phyloP scores from a whole-genome alignment of 1,284 basidiomycete genomes.

The Mycosarcoma mackinlayi region DNA sequence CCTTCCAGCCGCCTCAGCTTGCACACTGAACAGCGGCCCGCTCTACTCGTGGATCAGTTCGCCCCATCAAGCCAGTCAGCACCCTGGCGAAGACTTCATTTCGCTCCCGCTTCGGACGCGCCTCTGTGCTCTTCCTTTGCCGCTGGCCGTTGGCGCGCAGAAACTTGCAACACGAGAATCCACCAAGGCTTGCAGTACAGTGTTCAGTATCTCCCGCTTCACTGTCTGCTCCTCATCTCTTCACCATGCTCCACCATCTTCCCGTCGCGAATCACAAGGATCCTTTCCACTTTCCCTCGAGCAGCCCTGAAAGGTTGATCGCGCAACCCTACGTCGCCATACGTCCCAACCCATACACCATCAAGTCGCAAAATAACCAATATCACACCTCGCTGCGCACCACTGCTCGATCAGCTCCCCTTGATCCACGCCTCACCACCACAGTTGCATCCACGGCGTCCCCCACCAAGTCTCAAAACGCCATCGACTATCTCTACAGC shows the following conservation, averaged over 20 bases:
- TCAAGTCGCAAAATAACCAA: slow-evolving; percentile 33
- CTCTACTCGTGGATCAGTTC: too few species aligned
- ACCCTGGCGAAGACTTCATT: slow-evolving; percentile 26
- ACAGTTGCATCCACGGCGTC: not conserved
- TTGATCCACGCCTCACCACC: slow-evolving; percentile 12
- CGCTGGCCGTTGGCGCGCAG: not conserved
- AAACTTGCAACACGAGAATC: too few species aligned
- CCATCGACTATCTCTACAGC: slow-evolving; percentile 23
- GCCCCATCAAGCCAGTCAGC: too few species aligned
- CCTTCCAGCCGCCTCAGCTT: too few species aligned
- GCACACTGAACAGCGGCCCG: too few species aligned
- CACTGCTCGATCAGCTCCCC: slow-evolving; percentile 1
- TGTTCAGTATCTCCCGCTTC: not conserved
- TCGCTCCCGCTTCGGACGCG: slow-evolving; percentile 3
- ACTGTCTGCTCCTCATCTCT: not conserved
- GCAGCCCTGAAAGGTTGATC: slow-evolving; percentile 26
- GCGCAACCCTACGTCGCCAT: slow-evolving; percentile 25
- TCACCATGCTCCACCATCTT: slow-evolving; percentile 24
- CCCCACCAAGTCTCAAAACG: not conserved
- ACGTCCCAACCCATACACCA: slow-evolving; percentile 35
- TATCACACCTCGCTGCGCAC: slow-evolving; percentile 24
- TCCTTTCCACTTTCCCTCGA: slow-evolving; percentile 36
- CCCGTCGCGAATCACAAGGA: slow-evolving; percentile 16
- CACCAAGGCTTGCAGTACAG: too few species aligned
- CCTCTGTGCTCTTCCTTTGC: not conserved